A percentile compares a stretch with the other conserved stretches of the same genome.
These are phyloP conservation scores for Leccinum rimulosum DNA, from an alignment of 768 basidiomycete genomes.

Conservation along the genomic window DNA sequence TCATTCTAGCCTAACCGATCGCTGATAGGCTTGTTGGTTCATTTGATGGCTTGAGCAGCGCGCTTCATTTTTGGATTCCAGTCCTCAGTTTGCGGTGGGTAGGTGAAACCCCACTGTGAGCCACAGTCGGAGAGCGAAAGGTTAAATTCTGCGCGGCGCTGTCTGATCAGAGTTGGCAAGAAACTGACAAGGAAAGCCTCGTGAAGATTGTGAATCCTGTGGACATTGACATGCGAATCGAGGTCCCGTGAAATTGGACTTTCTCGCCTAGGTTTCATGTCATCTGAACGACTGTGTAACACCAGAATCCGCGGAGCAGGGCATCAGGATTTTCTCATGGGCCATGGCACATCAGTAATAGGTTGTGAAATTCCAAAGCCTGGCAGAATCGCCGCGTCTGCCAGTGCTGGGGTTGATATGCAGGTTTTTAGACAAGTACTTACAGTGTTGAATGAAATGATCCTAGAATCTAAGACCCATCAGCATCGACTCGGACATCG, in stretches of 20 bases:
- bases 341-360: not conserved
- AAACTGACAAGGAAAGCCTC: constrained; percentile 43
- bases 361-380: not conserved
- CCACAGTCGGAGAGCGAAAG: not conserved
- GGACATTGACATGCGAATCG: not conserved
- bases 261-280: not conserved
- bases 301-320: not conserved
- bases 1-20: not conserved
- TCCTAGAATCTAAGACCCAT: not conserved
- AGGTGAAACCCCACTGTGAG: not conserved
- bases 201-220: not conserved
- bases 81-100: not conserved
- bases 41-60: not conserved
- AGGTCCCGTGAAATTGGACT: not conserved
- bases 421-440: not conserved
- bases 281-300: not conserved
- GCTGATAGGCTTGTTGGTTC: not conserved
- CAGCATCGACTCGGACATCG: not conserved
- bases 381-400: not conserved
- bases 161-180: constrained; percentile 28
- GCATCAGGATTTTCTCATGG: not conserved
- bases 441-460: not conserved
- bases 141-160: constrained; percentile 32
- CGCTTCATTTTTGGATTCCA: not conserved
- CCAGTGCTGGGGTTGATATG: not conserved